Conservation (phyloP, 495 filamentous ascomycete genomes). For the Penicillium canescens region DNA sequence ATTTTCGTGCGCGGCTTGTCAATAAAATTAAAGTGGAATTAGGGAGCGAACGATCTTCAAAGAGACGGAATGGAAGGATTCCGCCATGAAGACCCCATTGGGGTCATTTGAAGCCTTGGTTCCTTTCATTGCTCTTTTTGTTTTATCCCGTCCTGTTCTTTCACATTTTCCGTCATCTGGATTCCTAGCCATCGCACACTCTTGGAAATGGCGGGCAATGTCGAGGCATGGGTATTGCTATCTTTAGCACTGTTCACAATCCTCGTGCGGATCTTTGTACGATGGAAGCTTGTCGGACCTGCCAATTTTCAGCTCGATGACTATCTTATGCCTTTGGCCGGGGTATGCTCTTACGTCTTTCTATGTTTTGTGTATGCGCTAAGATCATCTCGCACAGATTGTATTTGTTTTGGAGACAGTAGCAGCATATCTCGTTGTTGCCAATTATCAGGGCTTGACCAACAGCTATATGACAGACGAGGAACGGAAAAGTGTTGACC, state of each 20-base stretch:
- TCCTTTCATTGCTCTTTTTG: not conserved
- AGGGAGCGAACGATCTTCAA: not conserved
- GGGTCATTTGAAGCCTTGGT: not conserved
- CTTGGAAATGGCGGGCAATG: slow-evolving; percentile 18
- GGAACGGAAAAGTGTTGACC: slow-evolving; percentile 40
- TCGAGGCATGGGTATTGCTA: slow-evolving; percentile 51
- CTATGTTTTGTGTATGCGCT: not conserved
- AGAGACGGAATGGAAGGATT: not conserved
- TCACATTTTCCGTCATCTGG: not conserved
- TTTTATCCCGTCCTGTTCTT: not conserved
- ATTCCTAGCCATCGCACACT: not conserved
- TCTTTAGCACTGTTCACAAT: slow-evolving; percentile 46
- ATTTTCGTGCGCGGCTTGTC: no score
- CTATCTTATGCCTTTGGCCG: slow-evolving; percentile 56
- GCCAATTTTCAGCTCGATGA: slow-evolving; percentile 53
- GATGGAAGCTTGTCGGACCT: slow-evolving; percentile 47
- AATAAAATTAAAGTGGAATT: no score
- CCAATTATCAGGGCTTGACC: slow-evolving; percentile 42
- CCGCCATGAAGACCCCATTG: not conserved
- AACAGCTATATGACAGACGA: slow-evolving; percentile 53
- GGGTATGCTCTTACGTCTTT: slow-evolving; percentile 27
- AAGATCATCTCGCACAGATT: slow-evolving; percentile 8
- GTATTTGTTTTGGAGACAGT: slow-evolving; percentile 34
- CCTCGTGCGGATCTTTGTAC: slow-evolving; percentile 41
- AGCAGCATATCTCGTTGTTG: slow-evolving; percentile 35